A percentile compares a stretch with the other conserved stretches of the same genome.
Conservation (phyloP, 2,329 filamentous ascomycete species). For the Fusarium napiforme region DNA sequence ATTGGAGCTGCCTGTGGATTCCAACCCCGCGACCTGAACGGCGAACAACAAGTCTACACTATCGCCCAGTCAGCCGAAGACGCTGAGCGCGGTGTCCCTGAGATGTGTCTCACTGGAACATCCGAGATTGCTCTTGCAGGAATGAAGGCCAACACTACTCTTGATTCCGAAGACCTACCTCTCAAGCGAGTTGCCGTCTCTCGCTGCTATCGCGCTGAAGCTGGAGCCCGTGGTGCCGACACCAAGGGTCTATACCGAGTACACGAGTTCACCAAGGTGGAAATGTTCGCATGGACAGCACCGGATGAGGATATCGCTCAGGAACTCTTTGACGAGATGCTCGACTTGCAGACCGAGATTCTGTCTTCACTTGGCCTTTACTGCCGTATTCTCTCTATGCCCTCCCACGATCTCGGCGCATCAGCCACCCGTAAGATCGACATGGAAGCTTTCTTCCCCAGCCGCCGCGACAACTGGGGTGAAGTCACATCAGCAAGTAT, state of each 20-base stretch:
- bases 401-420: constrained; percentile 85
- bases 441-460: constrained; percentile 95
- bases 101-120: constrained; percentile 83
- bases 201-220: constrained; percentile 95
- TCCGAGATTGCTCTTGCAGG: constrained; percentile 95
- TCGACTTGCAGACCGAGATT: constrained; percentile 87
- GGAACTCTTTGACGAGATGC: constrained; percentile 82
- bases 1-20: constrained; percentile 93
- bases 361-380: constrained; percentile 80
- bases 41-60: constrained; percentile 91
- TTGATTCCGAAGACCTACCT: constrained; percentile 75
- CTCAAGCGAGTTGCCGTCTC: constrained; percentile 84
- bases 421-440: constrained; percentile 88
- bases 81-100: constrained; percentile 69
- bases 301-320: constrained; percentile 63
- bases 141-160: constrained; percentile 80
- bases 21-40: constrained; percentile 88
- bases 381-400: constrained; percentile 94
- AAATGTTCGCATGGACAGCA: constrained; percentile 92
- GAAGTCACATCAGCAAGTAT: constrained; percentile 92
- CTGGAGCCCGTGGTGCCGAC: constrained; percentile 86
- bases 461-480: constrained; percentile 78
- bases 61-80: constrained; percentile 76
- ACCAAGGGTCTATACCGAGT: constrained; percentile 97
- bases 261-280: constrained; percentile 98